A percentile compares a stretch with the other conserved stretches of the same genome.
phyloP scores from a whole-genome alignment of 345 rosid genomes.

The Anacardium occidentale region DNA sequence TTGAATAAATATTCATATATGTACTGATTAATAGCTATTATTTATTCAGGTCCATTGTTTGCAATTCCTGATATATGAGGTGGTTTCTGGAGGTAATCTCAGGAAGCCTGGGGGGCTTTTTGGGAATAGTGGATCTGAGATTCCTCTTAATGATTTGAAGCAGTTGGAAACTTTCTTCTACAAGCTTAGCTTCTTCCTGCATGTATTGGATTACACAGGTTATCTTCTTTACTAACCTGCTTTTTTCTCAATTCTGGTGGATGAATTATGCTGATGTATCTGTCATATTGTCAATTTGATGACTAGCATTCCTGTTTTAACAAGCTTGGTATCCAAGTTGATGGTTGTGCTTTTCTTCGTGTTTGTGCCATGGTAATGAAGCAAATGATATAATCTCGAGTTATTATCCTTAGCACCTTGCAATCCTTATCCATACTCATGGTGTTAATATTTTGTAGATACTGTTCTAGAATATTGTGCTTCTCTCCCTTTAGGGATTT shows the following conservation, averaged over 20 bases:
- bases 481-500: not conserved
- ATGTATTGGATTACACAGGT: slow-evolving; percentile 95
- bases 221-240: slow-evolving; percentile 20
- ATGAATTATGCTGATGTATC: not conserved
- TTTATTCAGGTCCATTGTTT: slow-evolving; percentile 78
- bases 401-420: not conserved
- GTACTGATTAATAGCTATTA: slow-evolving; percentile 5
- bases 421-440: not conserved
- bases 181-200: slow-evolving; percentile 96
- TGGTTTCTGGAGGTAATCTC: slow-evolving; percentile 98
- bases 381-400: not conserved
- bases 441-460: slow-evolving; percentile 3
- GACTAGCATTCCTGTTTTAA: too few relatives aligned
- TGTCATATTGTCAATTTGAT: not conserved
- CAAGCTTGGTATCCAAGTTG: too few relatives aligned
- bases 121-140: slow-evolving; percentile 97
- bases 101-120: slow-evolving; percentile 98
- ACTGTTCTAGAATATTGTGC: not conserved
- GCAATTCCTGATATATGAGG: slow-evolving; percentile 95
- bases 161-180: slow-evolving; percentile 94
- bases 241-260: not conserved
- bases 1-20: not conserved
- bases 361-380: not conserved
- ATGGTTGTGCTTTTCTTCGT: not conserved
- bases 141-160: slow-evolving; percentile 89